Base-by-base conservation (phyloP, 192 early-diverging fungal species). In the Podila minutissima region DNA sequence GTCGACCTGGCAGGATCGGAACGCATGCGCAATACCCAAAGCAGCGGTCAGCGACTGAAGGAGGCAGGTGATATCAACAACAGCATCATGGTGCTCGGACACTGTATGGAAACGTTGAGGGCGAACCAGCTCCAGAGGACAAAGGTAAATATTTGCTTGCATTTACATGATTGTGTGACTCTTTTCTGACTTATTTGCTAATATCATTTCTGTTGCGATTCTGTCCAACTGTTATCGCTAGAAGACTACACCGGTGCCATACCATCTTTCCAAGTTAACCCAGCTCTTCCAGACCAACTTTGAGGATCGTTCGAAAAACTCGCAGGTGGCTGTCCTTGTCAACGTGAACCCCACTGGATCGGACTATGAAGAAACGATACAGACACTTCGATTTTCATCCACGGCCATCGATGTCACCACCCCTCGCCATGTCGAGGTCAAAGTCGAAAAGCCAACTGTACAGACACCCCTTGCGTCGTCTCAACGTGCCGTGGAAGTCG, bases 1-100 rank as follows among this genome's bases (percentile, higher is more conserved):
- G 89, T 94, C 6, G 93, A 94, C 69, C 64, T 94, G 69, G 92
- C 93, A 3, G 92, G 91, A 35, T 90, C 88, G 46, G 93, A 94
- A 81, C 86, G 92, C 19, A 82, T 86, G 22, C 84, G 85, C 33
- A 86, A 84, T 48, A 91, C 89, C 13, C 68, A 75, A 4, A 87
- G 74, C 58, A 76, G 82, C 0, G 88, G 89, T n/a, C 88, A 90
- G 51, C 79, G 89, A 31, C 69, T 89, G 49, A 85, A 87, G 20
- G 93, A 93, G 73, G 86, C 89, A 0, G 89, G 89, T 37, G 89
- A 91, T 55, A 91, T 91, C 74, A 93, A 94, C 82, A 91, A 86
- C 41, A 88, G 89, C 49, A 75, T 93, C 62, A 89, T 93, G 89
- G 89, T 89, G 6, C 79, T 94, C 3, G 88, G 92, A 19, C 92